Evolutionary conservation across 257 asterid species (phyloP).

Genomic region (Nicotiana tomentosiformis): DNA sequence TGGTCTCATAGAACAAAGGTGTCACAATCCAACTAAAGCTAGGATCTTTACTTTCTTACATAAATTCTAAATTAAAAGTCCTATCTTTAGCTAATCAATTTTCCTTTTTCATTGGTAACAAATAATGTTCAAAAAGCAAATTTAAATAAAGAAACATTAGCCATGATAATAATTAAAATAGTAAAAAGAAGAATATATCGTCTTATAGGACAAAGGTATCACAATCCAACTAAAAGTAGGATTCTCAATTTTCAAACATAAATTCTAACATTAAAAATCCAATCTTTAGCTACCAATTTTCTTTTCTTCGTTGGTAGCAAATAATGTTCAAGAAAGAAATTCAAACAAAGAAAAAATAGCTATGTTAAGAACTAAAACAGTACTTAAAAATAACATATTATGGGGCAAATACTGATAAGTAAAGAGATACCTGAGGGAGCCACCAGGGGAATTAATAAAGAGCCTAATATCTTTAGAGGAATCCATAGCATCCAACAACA

Average conservation of each 20-base stretch:
- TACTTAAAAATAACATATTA: neutral
- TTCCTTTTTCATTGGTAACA: too few relatives aligned
- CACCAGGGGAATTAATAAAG: constrained; percentile 86
- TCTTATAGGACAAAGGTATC: neutral
- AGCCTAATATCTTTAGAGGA: constrained; percentile 79
- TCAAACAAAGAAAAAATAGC: neutral
- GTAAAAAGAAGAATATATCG: neutral
- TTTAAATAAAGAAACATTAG: too few relatives aligned
- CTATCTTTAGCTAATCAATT: neutral
- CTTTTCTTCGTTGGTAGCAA: neutral
- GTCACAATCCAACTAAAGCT: neutral
- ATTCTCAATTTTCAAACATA: neutral
- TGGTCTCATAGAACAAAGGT: neutral
- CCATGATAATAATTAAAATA: too few relatives aligned
- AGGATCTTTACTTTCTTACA: neutral
- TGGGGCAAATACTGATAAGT: neutral
- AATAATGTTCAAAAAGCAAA: too few relatives aligned
- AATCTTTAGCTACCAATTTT: neutral
- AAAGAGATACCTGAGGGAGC: constrained; percentile 67
- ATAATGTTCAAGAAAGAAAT: neutral
- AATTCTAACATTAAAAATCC: neutral
- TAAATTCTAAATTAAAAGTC: neutral
- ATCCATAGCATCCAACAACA: constrained; percentile 84
- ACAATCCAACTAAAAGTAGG: neutral
- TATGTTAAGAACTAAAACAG: neutral